Base-by-base conservation (phyloP, 108 stramenopile genomes). In the Fragilariopsis cylindrus region DNA sequence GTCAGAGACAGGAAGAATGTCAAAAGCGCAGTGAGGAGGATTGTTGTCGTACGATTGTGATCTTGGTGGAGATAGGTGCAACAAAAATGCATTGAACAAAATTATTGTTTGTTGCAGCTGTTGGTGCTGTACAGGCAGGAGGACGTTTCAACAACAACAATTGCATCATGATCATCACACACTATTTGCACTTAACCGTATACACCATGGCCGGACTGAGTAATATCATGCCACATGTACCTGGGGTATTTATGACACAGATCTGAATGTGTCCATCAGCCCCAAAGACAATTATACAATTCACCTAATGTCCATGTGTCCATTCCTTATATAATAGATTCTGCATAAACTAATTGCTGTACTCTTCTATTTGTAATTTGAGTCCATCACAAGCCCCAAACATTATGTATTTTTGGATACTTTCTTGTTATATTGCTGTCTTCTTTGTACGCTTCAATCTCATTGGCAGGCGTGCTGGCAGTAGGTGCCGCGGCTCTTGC, bases 201-300 rank as follows among this genome's bases (percentile, higher is more conserved):
- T 5, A 44, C 4, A 4, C 62, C 62, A 39, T 63, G 40, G 62
- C 40, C 42, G 15, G 62, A 18, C 0, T 42, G 4, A 63, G 62
- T 63, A 42, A 13, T 42, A 11, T 44, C 62, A 30, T 84, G 79
- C 15, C 53, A 46, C 53, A 46, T 57, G 43, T 40, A 4, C 83
- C 83, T 8, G 71, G 79, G 42, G 65, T 53, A 73, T 84, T 84
- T 45, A 64, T 30, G 16, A 54, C 46, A n/a, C 47, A 6, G 5
- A 60, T 67, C 16, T 60, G 76, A 66, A 84, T 84, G 4, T 57
- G 70, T 16, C 75, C 76, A 57, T 84, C 79, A 44, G 79, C 71
- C 42, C 49, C 45, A 71, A 84, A 84, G 58, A 76, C 70, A 72
- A 84, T 63, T 11, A 30, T 0, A 30, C 30, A 30, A 30, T 30